These are phyloP conservation scores for Stagonosporopsis vannaccii DNA, from an alignment of 2,329 filamentous ascomycete genomes.

Conservation along the genomic window DNA sequence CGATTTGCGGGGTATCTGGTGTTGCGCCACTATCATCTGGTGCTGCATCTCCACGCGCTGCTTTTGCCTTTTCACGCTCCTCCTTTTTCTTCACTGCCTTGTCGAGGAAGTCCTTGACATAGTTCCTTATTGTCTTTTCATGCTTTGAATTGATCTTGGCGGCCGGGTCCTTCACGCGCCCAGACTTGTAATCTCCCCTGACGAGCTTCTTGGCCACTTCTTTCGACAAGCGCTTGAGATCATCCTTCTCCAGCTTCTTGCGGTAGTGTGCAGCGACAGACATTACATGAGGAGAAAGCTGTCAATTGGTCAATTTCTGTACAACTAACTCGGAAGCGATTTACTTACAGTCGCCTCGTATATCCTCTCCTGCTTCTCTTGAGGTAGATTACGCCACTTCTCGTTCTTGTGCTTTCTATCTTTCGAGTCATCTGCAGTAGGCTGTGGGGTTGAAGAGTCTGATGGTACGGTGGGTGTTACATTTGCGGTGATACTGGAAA, in stretches of 20 bases:
- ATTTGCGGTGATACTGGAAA: constrained; percentile 78
- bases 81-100: constrained; percentile 76
- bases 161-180: constrained; percentile 82
- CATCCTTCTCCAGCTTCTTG: constrained; percentile 83
- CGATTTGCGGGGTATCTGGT: constrained; percentile 29
- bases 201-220: constrained; percentile 87
- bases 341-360: constrained; percentile 88
- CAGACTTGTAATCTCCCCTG: constrained; percentile 88
- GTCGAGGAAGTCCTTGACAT: constrained; percentile 85
- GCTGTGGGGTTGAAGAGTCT: constrained; percentile 71
- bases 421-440: constrained; percentile 62
- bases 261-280: constrained; percentile 87
- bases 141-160: constrained; percentile 76
- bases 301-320: constrained; percentile 20
- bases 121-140: constrained; percentile 80
- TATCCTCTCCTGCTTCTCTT: constrained; percentile 92
- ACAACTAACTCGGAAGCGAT: not conserved
- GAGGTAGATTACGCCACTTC: constrained; percentile 72
- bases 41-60: constrained; percentile 41
- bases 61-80: constrained; percentile 69
- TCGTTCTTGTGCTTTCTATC: constrained; percentile 63
- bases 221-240: constrained; percentile 70
- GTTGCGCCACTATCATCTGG: constrained; percentile 23
- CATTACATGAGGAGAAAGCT: constrained; percentile 87
- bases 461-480: constrained; percentile 62